Evolutionary conservation across 345 rosid genomes (phyloP), one percentile per base, ranked within the genome.

Genomic region (Citropsis articulata): DNA sequence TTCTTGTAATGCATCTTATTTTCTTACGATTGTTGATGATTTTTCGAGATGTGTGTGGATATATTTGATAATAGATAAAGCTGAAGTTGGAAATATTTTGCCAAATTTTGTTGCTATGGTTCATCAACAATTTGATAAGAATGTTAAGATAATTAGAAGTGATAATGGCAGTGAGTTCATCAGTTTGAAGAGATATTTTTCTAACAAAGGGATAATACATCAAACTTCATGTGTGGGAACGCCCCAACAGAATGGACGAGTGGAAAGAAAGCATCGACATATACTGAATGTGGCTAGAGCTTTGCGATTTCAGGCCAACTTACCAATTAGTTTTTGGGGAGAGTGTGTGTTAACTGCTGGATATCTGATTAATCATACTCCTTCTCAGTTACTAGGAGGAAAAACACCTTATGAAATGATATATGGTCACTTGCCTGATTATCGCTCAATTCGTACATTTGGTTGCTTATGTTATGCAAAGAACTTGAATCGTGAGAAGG

Each of bases 1-100:
- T 6, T 18, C 61, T 10, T 71, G 69, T 71, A 77, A 71, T 19
- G 81, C 81, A 24, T 9, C 12, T 9, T 78, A 78, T 18, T 78
- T 78, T 25, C 30, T 78, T 6, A 78, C 56, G 1, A 33, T 63
- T 9, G 63, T 71, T 40, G 77, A 78, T 71, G 81, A 72, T 28
- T 78, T 60, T 53, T 30, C 36, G 16, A n/a, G 81, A 6, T 60
- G 4, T 7, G 56, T 63, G 2, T 78, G 33, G 61, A 18, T 78
- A 25, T 78, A 70, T 71, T 27, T 71, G 38, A 42, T 60, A 61
- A 42, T 8, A 35, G 70, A 48, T 1, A 77, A 78, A 31, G 7
- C 13, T 5, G 67, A 78, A 40, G 70, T 61, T 6, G 22, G 7
- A 9, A 4, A 6, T n/a, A 33, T 22, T 30, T 14, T 61, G 10